Evolutionary conservation across 805 yeast genomes (phyloP).

Genomic region (Cyberlindnera bimundalis): DNA sequence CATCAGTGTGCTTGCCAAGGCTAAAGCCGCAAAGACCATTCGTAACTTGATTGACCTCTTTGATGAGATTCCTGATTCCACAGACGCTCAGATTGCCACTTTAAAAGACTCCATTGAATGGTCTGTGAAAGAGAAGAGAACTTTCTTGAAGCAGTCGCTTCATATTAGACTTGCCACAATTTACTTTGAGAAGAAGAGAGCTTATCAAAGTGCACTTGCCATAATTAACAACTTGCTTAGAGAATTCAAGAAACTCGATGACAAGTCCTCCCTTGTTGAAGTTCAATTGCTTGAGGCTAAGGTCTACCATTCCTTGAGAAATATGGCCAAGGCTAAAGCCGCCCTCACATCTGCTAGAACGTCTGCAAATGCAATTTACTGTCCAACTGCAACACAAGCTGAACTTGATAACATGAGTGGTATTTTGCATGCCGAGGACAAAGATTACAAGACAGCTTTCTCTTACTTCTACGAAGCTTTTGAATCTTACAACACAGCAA

Average conservation of each 20-base stretch:
- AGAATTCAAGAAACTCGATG: slow-evolving; percentile 93
- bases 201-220: slow-evolving; percentile 65
- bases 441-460: slow-evolving; percentile 93
- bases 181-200: slow-evolving; percentile 58
- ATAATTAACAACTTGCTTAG: slow-evolving; percentile 68
- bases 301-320: slow-evolving; percentile 87
- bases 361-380: slow-evolving; percentile 93
- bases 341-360: slow-evolving; percentile 94
- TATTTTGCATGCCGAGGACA: slow-evolving; percentile 91
- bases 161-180: slow-evolving; percentile 79
- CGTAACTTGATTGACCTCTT: slow-evolving; percentile 76
- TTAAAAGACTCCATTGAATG: slow-evolving; percentile 82
- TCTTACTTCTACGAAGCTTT: slow-evolving; percentile 94
- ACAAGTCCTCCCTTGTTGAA: slow-evolving; percentile 91
- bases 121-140: slow-evolving; percentile 79
- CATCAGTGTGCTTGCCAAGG: slow-evolving; percentile 83
- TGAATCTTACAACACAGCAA: slow-evolving; percentile 68
- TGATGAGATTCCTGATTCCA: slow-evolving; percentile 56
- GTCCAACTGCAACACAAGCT: slow-evolving; percentile 92
- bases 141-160: slow-evolving; percentile 83
- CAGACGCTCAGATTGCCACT: slow-evolving; percentile 68
- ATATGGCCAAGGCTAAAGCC: slow-evolving; percentile 87
- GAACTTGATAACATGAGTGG: slow-evolving; percentile 95
- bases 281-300: slow-evolving; percentile 90
- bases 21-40: slow-evolving; percentile 91